phyloP scores from a whole-genome alignment of 371 early-diverging fungal genomes.

The Saksenaea oblongispora region DNA sequence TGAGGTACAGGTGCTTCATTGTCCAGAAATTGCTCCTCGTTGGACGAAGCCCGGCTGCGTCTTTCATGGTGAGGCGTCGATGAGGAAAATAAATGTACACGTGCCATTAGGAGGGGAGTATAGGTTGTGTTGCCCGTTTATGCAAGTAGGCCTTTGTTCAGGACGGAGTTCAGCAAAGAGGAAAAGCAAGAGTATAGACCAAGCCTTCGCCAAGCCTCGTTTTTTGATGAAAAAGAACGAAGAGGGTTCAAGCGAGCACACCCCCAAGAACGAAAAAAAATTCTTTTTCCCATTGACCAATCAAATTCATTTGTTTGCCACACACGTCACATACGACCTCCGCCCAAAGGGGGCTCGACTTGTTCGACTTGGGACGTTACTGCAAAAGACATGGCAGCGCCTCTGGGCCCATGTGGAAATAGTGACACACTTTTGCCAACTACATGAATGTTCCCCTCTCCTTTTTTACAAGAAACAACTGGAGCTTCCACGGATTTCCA shows the following conservation, averaged over 20 bases:
- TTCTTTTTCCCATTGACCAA: neutral
- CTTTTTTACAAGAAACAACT: too few species aligned
- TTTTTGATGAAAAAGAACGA: constrained; percentile 8
- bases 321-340: neutral
- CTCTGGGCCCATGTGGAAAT: too few species aligned
- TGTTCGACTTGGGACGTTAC: too few species aligned
- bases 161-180: constrained; percentile 11
- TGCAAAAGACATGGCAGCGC: too few species aligned
- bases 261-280: neutral
- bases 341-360: too few species aligned
- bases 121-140: constrained; percentile 1
- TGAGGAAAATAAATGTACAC: constrained; percentile 40
- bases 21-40: neutral
- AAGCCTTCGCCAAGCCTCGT: constrained; percentile 15
- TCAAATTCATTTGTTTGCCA: neutral
- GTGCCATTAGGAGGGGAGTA: constrained; percentile 27
- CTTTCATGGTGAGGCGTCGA: constrained; percentile 15
- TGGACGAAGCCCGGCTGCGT: neutral
- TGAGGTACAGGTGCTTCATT: constrained; percentile 19
- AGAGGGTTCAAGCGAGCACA: neutral
- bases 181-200: constrained; percentile 10
- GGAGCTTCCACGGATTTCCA: too few species aligned
- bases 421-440: too few species aligned
- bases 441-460: too few species aligned
- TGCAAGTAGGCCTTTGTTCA: constrained; percentile 8